Percentiles rank a stretch among this genome's conserved stretches.
phyloP scores from a whole-genome alignment of 768 basidiomycete genomes.

The Austroboletus eburneus region DNA sequence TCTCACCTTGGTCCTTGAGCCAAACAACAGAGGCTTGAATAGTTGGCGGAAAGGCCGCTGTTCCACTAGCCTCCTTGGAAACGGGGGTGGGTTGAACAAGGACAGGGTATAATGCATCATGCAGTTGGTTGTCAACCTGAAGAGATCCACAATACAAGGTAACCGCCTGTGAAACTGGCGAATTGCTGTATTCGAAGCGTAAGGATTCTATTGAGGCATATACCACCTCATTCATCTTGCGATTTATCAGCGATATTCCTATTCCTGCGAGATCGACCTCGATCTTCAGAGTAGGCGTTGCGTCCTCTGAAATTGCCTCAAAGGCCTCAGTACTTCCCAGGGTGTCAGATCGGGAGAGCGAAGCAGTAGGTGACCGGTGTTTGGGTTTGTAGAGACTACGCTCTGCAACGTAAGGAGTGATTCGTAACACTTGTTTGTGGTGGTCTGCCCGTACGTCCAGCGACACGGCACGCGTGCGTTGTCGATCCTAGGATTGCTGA shows the following conservation, averaged over 20 bases:
- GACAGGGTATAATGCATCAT: constrained; percentile 93
- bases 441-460: constrained; percentile 91
- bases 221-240: constrained; percentile 81
- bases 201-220: constrained; percentile 78
- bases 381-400: constrained; percentile 85
- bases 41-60: constrained; percentile 76
- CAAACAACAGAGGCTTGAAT: constrained; percentile 85
- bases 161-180: constrained; percentile 71
- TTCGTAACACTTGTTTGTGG: constrained; percentile 76
- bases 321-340: constrained; percentile 70
- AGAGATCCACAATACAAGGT: constrained; percentile 80
- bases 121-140: constrained; percentile 96
- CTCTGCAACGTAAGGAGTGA: constrained; percentile 84
- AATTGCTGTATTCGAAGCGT: constrained; percentile 82
- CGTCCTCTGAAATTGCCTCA: constrained; percentile 79
- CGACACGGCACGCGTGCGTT: constrained; percentile 66
- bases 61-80: constrained; percentile 65
- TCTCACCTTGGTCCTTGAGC: constrained; percentile 86
- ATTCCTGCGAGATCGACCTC: constrained; percentile 82
- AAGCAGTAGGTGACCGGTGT: constrained; percentile 39
- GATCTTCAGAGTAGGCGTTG: constrained; percentile 59
- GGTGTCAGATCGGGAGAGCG: constrained; percentile 60
- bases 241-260: constrained; percentile 89
- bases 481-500: constrained; percentile 39
- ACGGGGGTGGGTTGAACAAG: constrained; percentile 92